Percentiles rank a stretch among this genome's conserved stretches.
Evolutionary conservation across 306 rosid genomes (phyloP).

Genomic region (Quercus aquifolioides): DNA sequence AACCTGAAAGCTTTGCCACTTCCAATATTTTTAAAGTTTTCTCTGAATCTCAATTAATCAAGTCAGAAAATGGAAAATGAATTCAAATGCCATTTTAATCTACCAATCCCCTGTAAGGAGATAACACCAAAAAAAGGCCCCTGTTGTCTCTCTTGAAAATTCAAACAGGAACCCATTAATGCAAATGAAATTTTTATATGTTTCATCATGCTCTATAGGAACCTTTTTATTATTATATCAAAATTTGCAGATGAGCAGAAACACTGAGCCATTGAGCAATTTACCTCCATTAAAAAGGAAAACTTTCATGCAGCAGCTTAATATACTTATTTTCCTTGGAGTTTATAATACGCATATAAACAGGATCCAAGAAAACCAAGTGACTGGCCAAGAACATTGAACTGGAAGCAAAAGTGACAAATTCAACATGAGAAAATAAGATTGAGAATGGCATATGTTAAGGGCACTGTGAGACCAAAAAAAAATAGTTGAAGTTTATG

Average conservation of each 20-base stretch:
- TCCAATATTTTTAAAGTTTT: background rate
- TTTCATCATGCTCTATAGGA: background rate
- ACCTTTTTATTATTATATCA: constrained; percentile 1
- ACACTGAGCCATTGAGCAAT: constrained; percentile 10
- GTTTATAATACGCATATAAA: constrained; percentile 65
- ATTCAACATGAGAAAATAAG: background rate
- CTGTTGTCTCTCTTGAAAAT: background rate
- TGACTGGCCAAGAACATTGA: constrained; percentile 67
- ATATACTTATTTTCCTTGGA: constrained; percentile 45
- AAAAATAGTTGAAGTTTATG: background rate
- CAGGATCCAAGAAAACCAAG: constrained; percentile 71
- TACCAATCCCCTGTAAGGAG: too few species aligned
- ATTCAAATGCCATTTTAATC: too few species aligned
- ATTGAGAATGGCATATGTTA: background rate
- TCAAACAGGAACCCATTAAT: background rate
- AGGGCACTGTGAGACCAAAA: background rate
- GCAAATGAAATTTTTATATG: background rate
- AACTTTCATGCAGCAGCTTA: constrained; percentile 1
- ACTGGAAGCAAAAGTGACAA: constrained; percentile 20
- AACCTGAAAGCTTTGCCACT: background rate
- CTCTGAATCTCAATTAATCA: background rate
- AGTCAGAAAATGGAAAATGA: background rate
- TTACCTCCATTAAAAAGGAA: background rate
- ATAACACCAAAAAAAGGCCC: too few species aligned
- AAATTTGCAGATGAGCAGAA: constrained; percentile 11